These are phyloP conservation scores for Phytophthora chlamydospora DNA, from an alignment of 352 stramenopile genomes.

Conservation along the genomic window DNA sequence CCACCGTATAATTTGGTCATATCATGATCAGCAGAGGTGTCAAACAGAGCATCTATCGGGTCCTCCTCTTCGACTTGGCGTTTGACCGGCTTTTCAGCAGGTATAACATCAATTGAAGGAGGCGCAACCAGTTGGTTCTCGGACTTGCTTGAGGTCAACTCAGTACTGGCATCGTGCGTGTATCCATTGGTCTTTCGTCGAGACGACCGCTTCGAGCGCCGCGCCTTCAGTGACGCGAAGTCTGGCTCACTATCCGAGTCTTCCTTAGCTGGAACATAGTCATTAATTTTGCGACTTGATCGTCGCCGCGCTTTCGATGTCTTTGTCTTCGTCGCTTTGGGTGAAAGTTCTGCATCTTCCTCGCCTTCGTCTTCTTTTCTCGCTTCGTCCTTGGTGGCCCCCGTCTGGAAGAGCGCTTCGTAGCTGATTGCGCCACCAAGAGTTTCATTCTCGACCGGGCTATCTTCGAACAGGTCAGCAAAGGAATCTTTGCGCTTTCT, in stretches of 20 bases:
- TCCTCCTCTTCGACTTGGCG: slow-evolving; percentile 40
- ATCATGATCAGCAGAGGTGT: slow-evolving; percentile 53
- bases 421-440: slow-evolving; percentile 49
- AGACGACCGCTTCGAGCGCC: slow-evolving; percentile 18
- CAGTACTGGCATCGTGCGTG: background rate
- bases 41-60: slow-evolving; percentile 74
- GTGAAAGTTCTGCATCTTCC: slow-evolving; percentile 13
- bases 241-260: slow-evolving; percentile 24
- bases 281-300: slow-evolving; percentile 29
- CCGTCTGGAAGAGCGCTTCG: slow-evolving; percentile 59
- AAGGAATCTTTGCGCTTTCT: slow-evolving; percentile 70
- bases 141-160: slow-evolving; percentile 1
- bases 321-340: slow-evolving; percentile 12
- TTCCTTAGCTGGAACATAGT: slow-evolving; percentile 2
- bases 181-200: slow-evolving; percentile 10
- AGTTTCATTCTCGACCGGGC: slow-evolving; percentile 25
- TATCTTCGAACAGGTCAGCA: slow-evolving; percentile 75
- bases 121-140: slow-evolving; percentile 4
- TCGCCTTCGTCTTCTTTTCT: slow-evolving; percentile 28
- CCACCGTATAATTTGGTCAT: slow-evolving; percentile 39
- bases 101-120: slow-evolving; percentile 19
- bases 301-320: slow-evolving; percentile 15
- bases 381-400: slow-evolving; percentile 1
- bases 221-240: slow-evolving; percentile 24
- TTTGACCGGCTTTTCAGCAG: slow-evolving; percentile 2